Evolutionary conservation across 805 yeast species (phyloP), one percentile per base, ranked within the genome.

Genomic region (Yarrowia keelungensis): DNA sequence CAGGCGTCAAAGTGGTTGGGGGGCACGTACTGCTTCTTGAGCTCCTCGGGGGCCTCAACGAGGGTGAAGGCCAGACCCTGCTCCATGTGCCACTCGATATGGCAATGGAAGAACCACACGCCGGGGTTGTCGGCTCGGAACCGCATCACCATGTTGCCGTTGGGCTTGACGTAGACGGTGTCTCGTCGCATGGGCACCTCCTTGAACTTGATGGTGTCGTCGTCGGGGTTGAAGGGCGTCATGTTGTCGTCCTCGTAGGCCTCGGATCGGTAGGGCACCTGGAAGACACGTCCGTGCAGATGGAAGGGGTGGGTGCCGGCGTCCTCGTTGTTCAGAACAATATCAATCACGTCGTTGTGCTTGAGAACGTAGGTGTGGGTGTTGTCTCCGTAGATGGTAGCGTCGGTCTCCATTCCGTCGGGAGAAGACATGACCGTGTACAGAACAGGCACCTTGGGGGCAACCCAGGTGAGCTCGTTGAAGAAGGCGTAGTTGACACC

Each of bases 31-130:
- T 79, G 74, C 69, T 82, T 81, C 19, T 78, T 78, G 62, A 94
- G 82, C 69, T 83, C 83, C 11, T 78, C 73, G 38, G 99, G 99
- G 69, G 92, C 97, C 81, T 94, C 99, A 68, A 94, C 81, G 53
- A 95, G 81, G 11, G 84, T 82, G 69, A 92, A 74, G 12, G 97
- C 97, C 74, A 94, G 85, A 76, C 99, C 99, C 82, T 95, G 98
- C 75, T 88, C 85, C 83, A 94, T 85, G 82, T 95, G 99, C 99
- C 99, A 94, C 79, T 95, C 98, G 75, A 95, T 90, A 79, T 94
- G 99, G 81, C 99, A 94, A 82, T 94, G 99, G 96, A 95, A 95
- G 79, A 88, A 86, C 99, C 98, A 94, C 53, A 93, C 93, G 82
- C 99, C 99, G 41, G 98, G 99, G 79, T 95, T 95, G 77, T 90